Conservation (phyloP, 192 early-diverging fungal species). For the Backusella australiensis region DNA sequence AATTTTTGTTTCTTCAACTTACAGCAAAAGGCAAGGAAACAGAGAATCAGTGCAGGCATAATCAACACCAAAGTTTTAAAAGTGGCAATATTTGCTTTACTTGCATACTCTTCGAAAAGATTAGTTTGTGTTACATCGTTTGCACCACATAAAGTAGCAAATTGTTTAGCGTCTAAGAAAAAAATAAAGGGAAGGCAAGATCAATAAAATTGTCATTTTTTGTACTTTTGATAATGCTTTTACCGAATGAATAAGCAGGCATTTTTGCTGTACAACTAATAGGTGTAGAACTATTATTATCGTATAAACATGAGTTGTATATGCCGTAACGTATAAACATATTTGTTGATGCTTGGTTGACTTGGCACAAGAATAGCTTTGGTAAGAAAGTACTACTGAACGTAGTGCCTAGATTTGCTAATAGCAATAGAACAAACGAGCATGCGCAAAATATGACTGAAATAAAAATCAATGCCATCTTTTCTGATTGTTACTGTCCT, state of each 20-base stretch:
- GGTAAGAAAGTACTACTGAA: conserved; percentile 28
- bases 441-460: conserved; percentile 7
- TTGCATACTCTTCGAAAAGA: not conserved
- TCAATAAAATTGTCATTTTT: not conserved
- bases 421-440: conserved; percentile 12
- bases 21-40: conserved; percentile 11
- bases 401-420: conserved; percentile 29
- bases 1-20: not conserved
- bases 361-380: conserved; percentile 8
- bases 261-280: not conserved
- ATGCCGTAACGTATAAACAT: conserved; percentile 25
- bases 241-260: conserved; percentile 8
- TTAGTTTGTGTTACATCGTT: not conserved
- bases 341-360: conserved; percentile 4
- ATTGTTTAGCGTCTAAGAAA: conserved; percentile 1
- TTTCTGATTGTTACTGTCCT: not conserved
- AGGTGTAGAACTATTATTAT: not conserved
- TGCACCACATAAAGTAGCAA: conserved; percentile 11
- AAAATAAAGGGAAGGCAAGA: not conserved
- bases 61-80: conserved; percentile 4
- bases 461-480: not conserved
- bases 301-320: conserved; percentile 24
- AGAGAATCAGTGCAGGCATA: conserved; percentile 12
- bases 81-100: not conserved
- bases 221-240: not conserved